phyloP scores from a whole-genome alignment of 2,329 filamentous ascomycete species.

The Dichotomopilus funicola region DNA sequence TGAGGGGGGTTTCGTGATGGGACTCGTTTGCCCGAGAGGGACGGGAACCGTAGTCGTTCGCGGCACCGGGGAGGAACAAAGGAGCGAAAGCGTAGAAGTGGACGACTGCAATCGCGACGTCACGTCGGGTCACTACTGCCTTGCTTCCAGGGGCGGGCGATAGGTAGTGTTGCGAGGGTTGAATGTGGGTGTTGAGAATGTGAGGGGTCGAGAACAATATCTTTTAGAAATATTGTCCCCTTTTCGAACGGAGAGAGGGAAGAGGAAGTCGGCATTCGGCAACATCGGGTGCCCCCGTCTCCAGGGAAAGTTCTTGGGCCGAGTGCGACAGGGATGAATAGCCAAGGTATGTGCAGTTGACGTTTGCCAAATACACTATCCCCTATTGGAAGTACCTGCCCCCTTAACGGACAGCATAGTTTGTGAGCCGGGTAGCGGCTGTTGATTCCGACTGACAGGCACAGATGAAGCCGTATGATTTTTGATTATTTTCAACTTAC shows the following conservation, averaged over 20 bases:
- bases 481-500: background rate
- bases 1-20: background rate
- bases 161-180: no score
- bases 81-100: background rate
- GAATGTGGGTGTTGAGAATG: background rate
- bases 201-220: slow-evolving; percentile 4
- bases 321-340: slow-evolving; percentile 19
- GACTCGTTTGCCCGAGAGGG: background rate
- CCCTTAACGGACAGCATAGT: background rate
- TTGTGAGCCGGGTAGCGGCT: background rate
- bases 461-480: no score
- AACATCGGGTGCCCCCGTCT: slow-evolving; percentile 19
- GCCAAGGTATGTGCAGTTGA: slow-evolving; percentile 8
- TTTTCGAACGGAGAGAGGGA: slow-evolving; percentile 11
- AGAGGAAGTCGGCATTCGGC: slow-evolving; percentile 21
- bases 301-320: slow-evolving; percentile 11
- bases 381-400: background rate
- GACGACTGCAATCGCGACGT: background rate
- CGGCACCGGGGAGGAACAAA: no score
- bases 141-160: no score
- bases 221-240: slow-evolving; percentile 12
- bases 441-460: no score
- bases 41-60: background rate
- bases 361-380: background rate
- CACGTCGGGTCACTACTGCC: background rate